Evolutionary conservation across 108 stramenopile genomes (phyloP), one percentile per base, ranked within the genome.

Genomic region (Cyclotella sp.): DNA sequence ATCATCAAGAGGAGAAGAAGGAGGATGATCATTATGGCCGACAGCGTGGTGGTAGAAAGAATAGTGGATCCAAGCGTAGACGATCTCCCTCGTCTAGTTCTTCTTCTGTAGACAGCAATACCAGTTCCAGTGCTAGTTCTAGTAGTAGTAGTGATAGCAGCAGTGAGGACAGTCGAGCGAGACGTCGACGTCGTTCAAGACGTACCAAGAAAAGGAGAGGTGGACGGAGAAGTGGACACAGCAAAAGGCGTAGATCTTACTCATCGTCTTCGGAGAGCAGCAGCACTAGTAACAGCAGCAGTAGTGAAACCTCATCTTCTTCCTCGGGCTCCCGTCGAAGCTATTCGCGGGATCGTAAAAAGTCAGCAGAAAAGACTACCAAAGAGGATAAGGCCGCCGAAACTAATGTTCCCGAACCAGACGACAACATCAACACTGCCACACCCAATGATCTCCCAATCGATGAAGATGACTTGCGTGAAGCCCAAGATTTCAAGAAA

Each of bases 401-500:
- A 40, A 21, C 39, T 29, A 14, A 34, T 43, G 49, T 52, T 30
- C 41, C 68, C 28, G 39, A 34, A 53, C 18, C 3, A n/a, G 68
- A 39, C 44, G 27, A 19, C 24, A 54, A 52, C 14, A 43, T 15
- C 26, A 51, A 60, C 18, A 15, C 12, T 15, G 41, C 51, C 59
- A 14, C 61, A 18, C 24, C 64, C 39, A 63, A 77, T 14, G 43
- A 81, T 18, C 28, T 65, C 51, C 54, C 57, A 8, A 39, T 79
- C 41, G 85, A 84, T 55, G 88, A 79, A 65, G 68, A 82, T 15
- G 87, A 88, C 22, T 55, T 82, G 28, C 75, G 87, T 28, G 90
- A 91, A 72, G 91, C 92, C 3, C 72, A 75, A 67, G 89, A 89
- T 24, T 88, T 94, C 72, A 94, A 95, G 76, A 70, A 79, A 46